A percentile compares a stretch with the other conserved stretches of the same genome.
phyloP scores from a whole-genome alignment of 257 asterid species.

The Ehretia macrophylla region DNA sequence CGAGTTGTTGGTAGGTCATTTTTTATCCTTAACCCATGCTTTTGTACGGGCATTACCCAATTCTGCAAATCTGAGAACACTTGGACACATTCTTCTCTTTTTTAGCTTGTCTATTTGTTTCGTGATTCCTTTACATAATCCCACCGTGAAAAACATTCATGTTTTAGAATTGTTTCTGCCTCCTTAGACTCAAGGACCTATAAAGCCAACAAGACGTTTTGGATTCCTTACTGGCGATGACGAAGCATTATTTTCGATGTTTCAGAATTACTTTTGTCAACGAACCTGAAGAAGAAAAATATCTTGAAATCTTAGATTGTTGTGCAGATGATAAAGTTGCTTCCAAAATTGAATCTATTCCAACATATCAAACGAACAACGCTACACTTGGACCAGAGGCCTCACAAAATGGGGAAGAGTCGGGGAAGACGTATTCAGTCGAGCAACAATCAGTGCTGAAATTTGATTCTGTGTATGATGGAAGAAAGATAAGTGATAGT shows the following conservation, averaged over 20 bases:
- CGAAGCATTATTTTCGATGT: background rate
- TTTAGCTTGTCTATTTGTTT: conserved; percentile 17
- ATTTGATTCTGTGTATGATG: background rate
- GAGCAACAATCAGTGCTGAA: too few species aligned
- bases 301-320: background rate
- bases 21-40: conserved; percentile 11
- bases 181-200: background rate
- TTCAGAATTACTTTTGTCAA: too few species aligned
- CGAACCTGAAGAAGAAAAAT: too few species aligned
- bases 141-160: conserved; percentile 6
- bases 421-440: background rate
- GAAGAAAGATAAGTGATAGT: too few species aligned
- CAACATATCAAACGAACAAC: background rate
- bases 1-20: conserved; percentile 25
- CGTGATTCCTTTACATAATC: conserved; percentile 13
- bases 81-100: conserved; percentile 21
- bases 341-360: too few species aligned
- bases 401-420: conserved; percentile 1
- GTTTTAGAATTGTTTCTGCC: conserved; percentile 28
- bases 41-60: conserved; percentile 16
- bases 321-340: background rate
- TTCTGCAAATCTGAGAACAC: conserved; percentile 23
- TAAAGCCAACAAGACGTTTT: conserved; percentile 2
- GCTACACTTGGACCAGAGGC: conserved; percentile 2
- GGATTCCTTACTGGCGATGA: background rate